Base-by-base conservation (phyloP, 1,284 basidiomycete species). In the Cutaneotrichosporon daszewskae region DNA sequence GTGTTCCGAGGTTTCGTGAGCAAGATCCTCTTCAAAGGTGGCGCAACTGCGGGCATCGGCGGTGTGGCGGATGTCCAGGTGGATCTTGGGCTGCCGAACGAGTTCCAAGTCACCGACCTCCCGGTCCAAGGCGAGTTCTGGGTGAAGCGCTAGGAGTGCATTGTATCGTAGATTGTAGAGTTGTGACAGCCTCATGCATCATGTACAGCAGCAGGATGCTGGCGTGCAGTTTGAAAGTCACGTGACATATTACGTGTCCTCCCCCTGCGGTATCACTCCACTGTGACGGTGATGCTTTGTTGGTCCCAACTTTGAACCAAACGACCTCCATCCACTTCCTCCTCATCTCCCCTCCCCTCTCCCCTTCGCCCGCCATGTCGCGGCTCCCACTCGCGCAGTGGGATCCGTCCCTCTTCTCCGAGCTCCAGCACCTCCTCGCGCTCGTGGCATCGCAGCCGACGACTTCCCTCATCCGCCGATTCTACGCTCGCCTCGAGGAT, bases 11-110 rank as follows among this genome's bases (percentile, higher is more conserved):
- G 58, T 25, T 72, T 72, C 51, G 60, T 71, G 4, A 47, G 53
- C 40, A 72, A 71, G 50, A 57, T 72, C 23, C 53, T 72, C 6
- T 64, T 71, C 54, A 64, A 61, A 44, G 68, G 71, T 12, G 67
- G 68, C 8, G 71, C 71, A 0, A 32, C 55, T 23, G 71, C 71
- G 1, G 71, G 71, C 0, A 58, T 72, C 22, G 63, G 58, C 23
- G 71, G 71, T 1, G 45, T 43, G 8, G 64, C 64, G 8, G 62
- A 57, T 40, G 49, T 49, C 22, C 52, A 60, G 9, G 43, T 51
- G 25, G 45, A 68, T 12, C 47, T 49, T 19, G 66, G 66, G 3
- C 47, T 68, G 2, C 49, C 47, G 5, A 56, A 56, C 1, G 49
- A 33, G 16, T 47, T 69, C 4, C 46, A 46, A 19, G 40, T 71